Base-by-base conservation (phyloP, 805 yeast genomes). In the Metschnikowia gruessii region DNA sequence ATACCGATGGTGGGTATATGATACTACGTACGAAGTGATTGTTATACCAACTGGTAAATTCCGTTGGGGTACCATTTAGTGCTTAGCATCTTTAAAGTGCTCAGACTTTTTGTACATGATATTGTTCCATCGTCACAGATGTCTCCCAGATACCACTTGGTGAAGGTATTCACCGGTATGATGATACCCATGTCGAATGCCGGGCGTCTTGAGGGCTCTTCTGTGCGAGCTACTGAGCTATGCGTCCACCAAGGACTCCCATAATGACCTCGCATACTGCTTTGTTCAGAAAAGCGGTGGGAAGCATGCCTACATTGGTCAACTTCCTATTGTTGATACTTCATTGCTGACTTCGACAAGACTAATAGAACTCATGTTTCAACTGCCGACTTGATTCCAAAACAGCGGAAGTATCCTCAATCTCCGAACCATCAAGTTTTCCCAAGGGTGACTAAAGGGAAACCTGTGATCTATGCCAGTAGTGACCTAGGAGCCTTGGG, bases 401-500 rank as follows among this genome's bases (percentile, higher is more conserved):
- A 66, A 61, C 34, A 73, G 86, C 60, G 0, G 67, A 45, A 8
- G 68, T 56, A 32, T 63, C 56, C 1, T 63, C 55, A 1, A 71
- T 69, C 5, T 19, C 26, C 0, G 53, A 49, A 3, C 37, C 38
- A 8, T 43, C 34, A 16, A 50, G 39, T 17, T 59, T 63, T 9
- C 50, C 29, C 45, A 82, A 59, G 3, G 90, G 90, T 0, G 87
- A 83, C 95, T 95, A 87, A 10, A 87, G 79, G 28, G 80, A 62
- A 3, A 87, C 74, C 49, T 75, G 78, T 85, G 90, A 56, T 87
- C 95, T 58, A 88, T 67, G 3, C 91, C 92, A 22, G 85, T 76
- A 1, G 86, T 75, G 0, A 87, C 81, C 19, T 86, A 2, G 88
- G 81, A 43, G 80, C 74, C 12, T 77, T 68, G 17, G 73, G 62